Base-by-base conservation (phyloP, 1,284 basidiomycete species). In the Puccinia hordei region DNA sequence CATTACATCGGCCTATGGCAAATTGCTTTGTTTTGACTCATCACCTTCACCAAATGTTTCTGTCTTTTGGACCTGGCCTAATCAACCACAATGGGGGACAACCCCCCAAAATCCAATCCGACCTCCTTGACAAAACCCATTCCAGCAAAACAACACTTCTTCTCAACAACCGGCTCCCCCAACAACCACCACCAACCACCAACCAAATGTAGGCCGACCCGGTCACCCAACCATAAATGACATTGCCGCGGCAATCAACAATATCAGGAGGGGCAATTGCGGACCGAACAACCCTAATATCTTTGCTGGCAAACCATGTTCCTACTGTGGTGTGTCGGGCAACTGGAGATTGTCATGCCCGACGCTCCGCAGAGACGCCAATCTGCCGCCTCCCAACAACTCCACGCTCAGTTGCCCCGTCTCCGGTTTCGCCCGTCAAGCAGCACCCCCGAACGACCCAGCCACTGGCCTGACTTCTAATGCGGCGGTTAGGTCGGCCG, bases 381-480 rank as follows among this genome's bases (percentile, higher is more conserved):
- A 49, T n/a, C 44, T 69, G 19, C 66, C 19, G 44, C 17, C 61
- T 10, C 61, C 61, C 2, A 6, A 41, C 12, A 35, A 2, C 41
- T 13, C 44, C 19, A 51, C 8, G 19, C 17, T 8, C 3, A 30
- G 66, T 69, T n/a, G 44, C 66, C 44, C 66, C 66, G 66, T 44
- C 49, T 69, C 44, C 66, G 44, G 22, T 49, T 69, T 46, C 41
- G 66, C 66, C 66, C 66, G 46, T 30, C 61, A 63, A 19, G 61
- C 61, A 22, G 35, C 61, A 33, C 61, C 61, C 17, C 61, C 22
- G 61, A 41, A 33, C 61, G 17, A 35, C 61, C 61, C 61, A 35
- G 5, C 27, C 66, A 49, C 41, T 44, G 3, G 46, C n/a, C 44
- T 9, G 4, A 24, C 49, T 8, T 22, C 9, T n/a, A 17, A 69